Evolutionary conservation across 306 rosid genomes (phyloP), one percentile per base, ranked within the genome.

Genomic region (Urtica urens): DNA sequence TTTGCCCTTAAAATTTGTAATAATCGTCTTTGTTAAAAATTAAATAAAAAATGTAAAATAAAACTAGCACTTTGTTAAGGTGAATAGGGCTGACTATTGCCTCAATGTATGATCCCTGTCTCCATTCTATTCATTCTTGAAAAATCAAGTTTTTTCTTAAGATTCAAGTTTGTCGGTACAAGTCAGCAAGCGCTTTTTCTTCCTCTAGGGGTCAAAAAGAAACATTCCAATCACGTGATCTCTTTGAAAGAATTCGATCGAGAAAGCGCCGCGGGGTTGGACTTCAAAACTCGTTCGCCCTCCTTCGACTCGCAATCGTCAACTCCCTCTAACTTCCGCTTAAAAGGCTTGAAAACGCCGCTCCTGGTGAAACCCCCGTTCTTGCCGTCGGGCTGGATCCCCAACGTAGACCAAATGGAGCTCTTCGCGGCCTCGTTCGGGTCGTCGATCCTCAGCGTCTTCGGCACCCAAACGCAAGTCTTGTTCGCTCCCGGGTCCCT

Each of bases 381-480:
- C 58, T 58, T 72, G n/a, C n/a, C n/a, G 22, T 46, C 56, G 37
- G 59, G 49, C 38, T 66, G 66, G 54, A 66, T 49, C 26, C 46
- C 55, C 62, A 79, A 69, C 41, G 75, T 72, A 49, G 82, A 59
- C 82, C 82, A 72, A 62, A 79, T 49, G 22, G 82, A 72, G 72
- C 82, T 66, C 64, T 51, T 75, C 19, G 79, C 79, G 49, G 77
- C 87, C 70, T 75, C 79, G 35, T 79, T 49, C 14, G 79, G 71
- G 46, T 75, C 77, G 55, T 66, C 70, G 30, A 72, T 75, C 69
- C 87, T 69, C 46, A 75, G 42, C 9, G 77, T 72, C 72, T 79
- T 79, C 2, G 87, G 82, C n/a, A 72, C 77, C 87, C 87, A 79
- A 57, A 79, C 70, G 59, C 62, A 63, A 74, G 64, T 53, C 69